Base-by-base conservation (phyloP, 2,329 filamentous ascomycete species). In the Sporothrix phasma region DNA sequence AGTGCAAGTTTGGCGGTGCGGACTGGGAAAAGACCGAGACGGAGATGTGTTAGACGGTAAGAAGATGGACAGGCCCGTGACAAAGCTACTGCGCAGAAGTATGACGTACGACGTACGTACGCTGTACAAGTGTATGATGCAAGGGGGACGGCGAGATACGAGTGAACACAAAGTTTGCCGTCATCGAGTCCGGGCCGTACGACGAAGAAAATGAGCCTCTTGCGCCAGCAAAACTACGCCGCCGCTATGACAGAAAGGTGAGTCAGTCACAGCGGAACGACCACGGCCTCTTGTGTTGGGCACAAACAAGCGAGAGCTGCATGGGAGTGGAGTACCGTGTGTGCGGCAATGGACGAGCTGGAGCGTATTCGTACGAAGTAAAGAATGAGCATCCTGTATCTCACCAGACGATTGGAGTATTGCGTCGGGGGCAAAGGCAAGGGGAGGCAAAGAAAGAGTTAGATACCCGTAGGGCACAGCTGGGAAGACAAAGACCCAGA, bases 1-100 rank as follows among this genome's bases (percentile, higher is more conserved):
- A 15, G 19, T 7, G 6, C 5, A 31, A 34, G n/a, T n/a, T n/a
- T n/a, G n/a, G n/a, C n/a, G 58, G 58, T 29, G 58, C 58, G 19
- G n/a, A 47, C 47, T 61, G 43, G 29, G 58, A 61, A 61, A 29
- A 47, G 43, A 60, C 46, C 39, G 26, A 60, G 41, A 34, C 26
- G 17, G 24, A 39, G 54, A 59, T n/a, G 39, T 43, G 39, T 22
- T 26, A 19, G n/a, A 58, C 3, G 11, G 34, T 10, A 29, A 19
- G 15, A 24, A 19, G 19, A 54, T 22, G 7, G 19, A 17, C 3
- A 43, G 37, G 8, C 5, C 15, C 17, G 19, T 17, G 39, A 45
- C 26, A 19, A n/a, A n/a, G n/a, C n/a, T n/a, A n/a, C n/a, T n/a
- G n/a, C n/a, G n/a, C n/a, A n/a, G n/a, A n/a, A n/a, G n/a, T n/a